Base-by-base conservation (phyloP, 139 green algal genomes). In the Chlorella sp. region DNA sequence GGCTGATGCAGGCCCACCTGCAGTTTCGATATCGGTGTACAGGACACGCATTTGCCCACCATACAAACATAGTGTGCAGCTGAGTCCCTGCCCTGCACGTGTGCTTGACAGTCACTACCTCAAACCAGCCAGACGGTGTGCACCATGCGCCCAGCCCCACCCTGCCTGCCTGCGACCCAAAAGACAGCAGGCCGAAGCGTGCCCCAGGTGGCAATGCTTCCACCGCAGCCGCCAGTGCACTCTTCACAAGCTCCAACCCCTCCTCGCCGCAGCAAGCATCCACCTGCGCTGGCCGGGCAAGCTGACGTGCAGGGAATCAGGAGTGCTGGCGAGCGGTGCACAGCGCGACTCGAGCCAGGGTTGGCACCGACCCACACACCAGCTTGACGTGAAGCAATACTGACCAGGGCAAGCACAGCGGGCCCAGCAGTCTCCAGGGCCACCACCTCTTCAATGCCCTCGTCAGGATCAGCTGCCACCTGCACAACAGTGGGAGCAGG, bases 201-300 rank as follows among this genome's bases (percentile, higher is more conserved):
- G 95, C 87, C n/a, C 69, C 55, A 9, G 93, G 84, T 12, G 91
- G 91, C 67, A 98, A 84, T 28, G 92, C 95, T 74, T 98, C 95
- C 71, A 98, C 84, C 16, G 92, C 93, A 18, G 94, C 93, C 57
- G 93, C 85, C 85, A 98, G 88, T 16, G 92, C 85, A 62, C 86
- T 91, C 38, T 89, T 91, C 55, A 91, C 92, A 71, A 97, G 87
- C 85, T 98, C 95, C 84, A 96, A 63, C 44, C 90, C 94, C 28
- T 97, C 95, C 60, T 92, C 88, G 9, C 82, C 72, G 26, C 82
- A 81, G 15, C 81, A 73, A 4, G 70, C 28, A 47, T 87, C 82
- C 44, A 98, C 91, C 57, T 94, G 28, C 1, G 94, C 25, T 21
- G 60, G 60, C 28, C n/a, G 60, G 60, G 23, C 16, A 28, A 30